Conservation (phyloP, 2,329 filamentous ascomycete species). For the Lasiodiplodia theobromae region DNA sequence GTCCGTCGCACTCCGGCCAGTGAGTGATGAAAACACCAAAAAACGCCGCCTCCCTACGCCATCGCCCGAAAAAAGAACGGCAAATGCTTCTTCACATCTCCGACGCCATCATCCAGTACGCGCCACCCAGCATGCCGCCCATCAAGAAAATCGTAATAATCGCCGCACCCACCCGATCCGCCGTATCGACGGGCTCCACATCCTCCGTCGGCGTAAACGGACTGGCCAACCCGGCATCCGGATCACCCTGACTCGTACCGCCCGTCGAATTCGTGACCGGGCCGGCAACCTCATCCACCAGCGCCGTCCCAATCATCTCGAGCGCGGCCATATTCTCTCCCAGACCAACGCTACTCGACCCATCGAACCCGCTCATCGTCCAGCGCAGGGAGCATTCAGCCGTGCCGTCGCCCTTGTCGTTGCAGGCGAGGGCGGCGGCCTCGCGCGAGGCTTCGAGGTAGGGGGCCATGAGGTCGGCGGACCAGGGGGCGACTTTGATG, state of each 20-base stretch:
- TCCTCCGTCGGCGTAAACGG: constrained; percentile 30
- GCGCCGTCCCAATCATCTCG: constrained; percentile 56
- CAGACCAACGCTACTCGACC: constrained; percentile 51
- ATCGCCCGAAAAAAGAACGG: background rate
- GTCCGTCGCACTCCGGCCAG: background rate
- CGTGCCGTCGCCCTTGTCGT: constrained; percentile 57
- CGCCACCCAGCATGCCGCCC: constrained; percentile 5
- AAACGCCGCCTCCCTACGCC: background rate
- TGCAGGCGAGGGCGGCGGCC: constrained; percentile 69
- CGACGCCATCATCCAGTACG: constrained; percentile 35
- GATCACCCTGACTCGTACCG: constrained; percentile 57
- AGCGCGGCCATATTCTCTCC: constrained; percentile 62
- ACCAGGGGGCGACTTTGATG: constrained; percentile 67
- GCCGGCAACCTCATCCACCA: constrained; percentile 41
- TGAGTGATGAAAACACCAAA: background rate
- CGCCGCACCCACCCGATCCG: constrained; percentile 51
- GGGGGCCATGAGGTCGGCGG: constrained; percentile 61
- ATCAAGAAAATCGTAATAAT: constrained; percentile 32
- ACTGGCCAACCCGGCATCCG: constrained; percentile 39
- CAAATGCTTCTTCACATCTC: background rate
- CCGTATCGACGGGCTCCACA: constrained; percentile 41
- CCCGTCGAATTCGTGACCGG: constrained; percentile 59
- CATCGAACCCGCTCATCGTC: constrained; percentile 61
- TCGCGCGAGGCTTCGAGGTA: constrained; percentile 62
- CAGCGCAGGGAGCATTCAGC: constrained; percentile 70